Evolutionary conservation across 768 basidiomycete species (phyloP).

Genomic region (Neoboletus brunneissimus): DNA sequence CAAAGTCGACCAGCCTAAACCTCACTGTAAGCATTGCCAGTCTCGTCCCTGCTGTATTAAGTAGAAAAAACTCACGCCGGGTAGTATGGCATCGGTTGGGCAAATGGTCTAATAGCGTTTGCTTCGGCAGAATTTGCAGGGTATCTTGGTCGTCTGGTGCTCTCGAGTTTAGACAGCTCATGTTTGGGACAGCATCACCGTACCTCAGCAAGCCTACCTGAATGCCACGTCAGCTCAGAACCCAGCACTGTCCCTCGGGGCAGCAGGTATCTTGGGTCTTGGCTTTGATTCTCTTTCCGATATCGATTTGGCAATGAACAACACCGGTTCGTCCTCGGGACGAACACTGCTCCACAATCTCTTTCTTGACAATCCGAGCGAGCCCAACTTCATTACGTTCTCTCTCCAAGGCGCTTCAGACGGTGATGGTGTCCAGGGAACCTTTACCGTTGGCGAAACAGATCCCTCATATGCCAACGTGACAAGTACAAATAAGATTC

Average conservation of each 20-base stretch:
- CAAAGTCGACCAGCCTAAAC: constrained; percentile 50
- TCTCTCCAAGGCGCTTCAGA: constrained; percentile 62
- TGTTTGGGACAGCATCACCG: constrained; percentile 45
- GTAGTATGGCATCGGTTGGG: constrained; percentile 84
- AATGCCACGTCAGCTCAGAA: constrained; percentile 64
- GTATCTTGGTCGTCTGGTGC: constrained; percentile 37
- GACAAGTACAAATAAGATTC: constrained; percentile 52
- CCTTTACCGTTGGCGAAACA: constrained; percentile 71
- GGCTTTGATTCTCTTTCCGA: constrained; percentile 77
- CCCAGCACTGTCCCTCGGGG: constrained; percentile 70
- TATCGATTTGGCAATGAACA: constrained; percentile 61
- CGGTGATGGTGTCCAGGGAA: constrained; percentile 57
- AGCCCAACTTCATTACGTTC: constrained; percentile 82
- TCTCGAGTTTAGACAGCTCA: constrained; percentile 9
- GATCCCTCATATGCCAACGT: constrained; percentile 62
- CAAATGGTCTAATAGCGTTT: constrained; percentile 60
- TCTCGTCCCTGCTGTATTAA: not conserved
- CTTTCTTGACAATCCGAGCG: constrained; percentile 61
- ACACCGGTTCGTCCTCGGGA: constrained; percentile 56
- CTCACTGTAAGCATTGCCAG: constrained; percentile 47
- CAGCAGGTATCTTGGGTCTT: constrained; percentile 69
- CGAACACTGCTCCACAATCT: constrained; percentile 73
- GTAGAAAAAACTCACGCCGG: not conserved
- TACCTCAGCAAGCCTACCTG: constrained; percentile 70
- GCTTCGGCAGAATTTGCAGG: constrained; percentile 67